A percentile compares a stretch with the other conserved stretches of the same genome.
Conservation (phyloP, 352 stramenopile species). For the Plasmopara viticola region DNA sequence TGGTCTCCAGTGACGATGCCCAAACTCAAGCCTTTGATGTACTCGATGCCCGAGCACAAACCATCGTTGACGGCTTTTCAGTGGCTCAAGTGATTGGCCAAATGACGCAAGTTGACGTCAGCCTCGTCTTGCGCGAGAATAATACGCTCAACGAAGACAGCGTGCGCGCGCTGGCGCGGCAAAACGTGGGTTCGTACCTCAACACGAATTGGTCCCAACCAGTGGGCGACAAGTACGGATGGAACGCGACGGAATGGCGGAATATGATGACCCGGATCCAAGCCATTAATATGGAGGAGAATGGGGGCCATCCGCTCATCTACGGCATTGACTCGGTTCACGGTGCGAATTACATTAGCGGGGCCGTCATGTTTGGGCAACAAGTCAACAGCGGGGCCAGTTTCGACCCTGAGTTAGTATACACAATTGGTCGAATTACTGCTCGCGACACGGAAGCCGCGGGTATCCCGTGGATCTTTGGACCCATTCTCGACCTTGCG, state of each 20-base stretch:
- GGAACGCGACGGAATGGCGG: conserved; percentile 58
- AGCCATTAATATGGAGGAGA: conserved; percentile 57
- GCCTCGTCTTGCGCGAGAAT: too few relatives aligned
- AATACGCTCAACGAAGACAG: too few relatives aligned
- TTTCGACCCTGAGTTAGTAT: conserved; percentile 77
- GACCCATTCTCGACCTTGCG: conserved; percentile 72
- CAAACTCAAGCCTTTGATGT: too few relatives aligned
- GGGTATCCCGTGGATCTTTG: conserved; percentile 86
- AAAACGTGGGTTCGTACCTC: too few relatives aligned
- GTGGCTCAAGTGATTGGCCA: conserved; percentile 45
- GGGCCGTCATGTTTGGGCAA: conserved; percentile 76
- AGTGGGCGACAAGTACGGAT: conserved; percentile 45
- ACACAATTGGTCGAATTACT: conserved; percentile 54
- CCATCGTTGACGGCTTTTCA: conserved; percentile 20
- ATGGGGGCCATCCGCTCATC: conserved; percentile 53
- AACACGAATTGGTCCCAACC: too few relatives aligned
- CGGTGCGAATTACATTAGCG: conserved; percentile 77
- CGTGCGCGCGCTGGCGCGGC: too few relatives aligned
- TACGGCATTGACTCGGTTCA: conserved; percentile 88
- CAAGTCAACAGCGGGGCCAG: conserved; percentile 83
- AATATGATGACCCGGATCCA: conserved; percentile 59
- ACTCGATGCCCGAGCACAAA: conserved; percentile 16
- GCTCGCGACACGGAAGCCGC: conserved; percentile 76
- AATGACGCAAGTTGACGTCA: too few relatives aligned
- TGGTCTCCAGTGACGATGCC: conserved; percentile 3